phyloP scores from a whole-genome alignment of 163 green algal genomes.

The Coccomyxa subellipsoidea region DNA sequence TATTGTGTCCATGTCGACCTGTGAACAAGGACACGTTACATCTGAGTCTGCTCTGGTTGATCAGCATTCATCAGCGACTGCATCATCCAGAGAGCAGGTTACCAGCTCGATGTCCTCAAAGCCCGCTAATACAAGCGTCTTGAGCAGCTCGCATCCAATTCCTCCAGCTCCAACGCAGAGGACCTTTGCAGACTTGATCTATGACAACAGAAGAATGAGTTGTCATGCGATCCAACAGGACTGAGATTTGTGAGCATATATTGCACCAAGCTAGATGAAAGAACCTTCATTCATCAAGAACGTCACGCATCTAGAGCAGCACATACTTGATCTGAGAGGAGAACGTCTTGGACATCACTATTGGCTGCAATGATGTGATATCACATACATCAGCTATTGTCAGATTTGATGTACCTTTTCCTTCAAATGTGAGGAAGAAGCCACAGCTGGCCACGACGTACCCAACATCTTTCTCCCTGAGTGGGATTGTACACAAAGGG shows the following conservation, averaged over 20 bases:
- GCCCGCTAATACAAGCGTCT: constrained; percentile 91
- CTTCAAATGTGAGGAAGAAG: not conserved
- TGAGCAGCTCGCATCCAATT: constrained; percentile 98
- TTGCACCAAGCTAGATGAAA: not conserved
- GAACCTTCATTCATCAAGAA: not conserved
- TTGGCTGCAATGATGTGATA: no score
- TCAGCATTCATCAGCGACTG: no score
- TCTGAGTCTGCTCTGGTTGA: no score
- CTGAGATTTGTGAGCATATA: no score
- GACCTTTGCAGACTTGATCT: constrained; percentile 69
- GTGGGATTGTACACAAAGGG: no score
- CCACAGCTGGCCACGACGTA: not conserved
- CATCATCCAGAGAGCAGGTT: no score
- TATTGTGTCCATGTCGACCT: constrained; percentile 99
- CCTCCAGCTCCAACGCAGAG: constrained; percentile 93
- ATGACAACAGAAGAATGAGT: not conserved
- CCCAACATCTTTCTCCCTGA: not conserved
- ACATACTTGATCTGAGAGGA: no score
- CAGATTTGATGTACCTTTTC: constrained; percentile 1
- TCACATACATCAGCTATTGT: no score
- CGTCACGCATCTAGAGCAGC: no score
- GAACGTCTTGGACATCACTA: no score
- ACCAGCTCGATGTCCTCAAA: constrained; percentile 92
- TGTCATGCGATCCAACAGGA: no score
- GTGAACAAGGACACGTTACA: constrained; percentile 8